Conservation (phyloP, 768 basidiomycete genomes). For the Strobilomyces confusus region DNA sequence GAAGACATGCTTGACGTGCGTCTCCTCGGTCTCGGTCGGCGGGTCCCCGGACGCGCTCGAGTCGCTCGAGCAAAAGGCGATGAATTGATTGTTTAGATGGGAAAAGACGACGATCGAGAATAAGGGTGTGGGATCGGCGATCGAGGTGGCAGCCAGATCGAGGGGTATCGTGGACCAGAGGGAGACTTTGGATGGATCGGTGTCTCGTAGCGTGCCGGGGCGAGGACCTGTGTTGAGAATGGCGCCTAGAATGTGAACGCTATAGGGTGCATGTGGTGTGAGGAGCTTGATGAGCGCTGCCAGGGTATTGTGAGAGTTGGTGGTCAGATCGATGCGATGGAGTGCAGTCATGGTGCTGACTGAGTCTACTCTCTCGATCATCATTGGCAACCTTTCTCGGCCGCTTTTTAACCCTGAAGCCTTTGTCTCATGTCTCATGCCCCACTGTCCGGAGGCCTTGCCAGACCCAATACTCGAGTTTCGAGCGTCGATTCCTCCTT, state of each 20-base stretch:
- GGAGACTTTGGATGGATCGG: slow-evolving; percentile 13
- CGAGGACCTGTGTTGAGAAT: slow-evolving; percentile 18
- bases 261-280: slow-evolving; percentile 10
- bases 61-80: slow-evolving; percentile 18
- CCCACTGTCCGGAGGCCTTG: no score
- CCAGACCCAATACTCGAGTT: no score
- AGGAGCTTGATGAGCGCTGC: slow-evolving; percentile 12
- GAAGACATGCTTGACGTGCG: slow-evolving; percentile 17
- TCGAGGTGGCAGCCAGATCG: not conserved
- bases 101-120: slow-evolving; percentile 22
- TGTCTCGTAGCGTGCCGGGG: slow-evolving; percentile 3
- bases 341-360: no score
- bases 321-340: slow-evolving; percentile 9
- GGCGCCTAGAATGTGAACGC: slow-evolving; percentile 14
- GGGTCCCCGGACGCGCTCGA: not conserved
- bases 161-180: slow-evolving; percentile 21
- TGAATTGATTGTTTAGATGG: slow-evolving; percentile 8
- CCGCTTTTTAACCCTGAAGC: no score
- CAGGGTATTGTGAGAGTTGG: not conserved
- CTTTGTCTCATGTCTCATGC: no score
- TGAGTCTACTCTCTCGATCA: no score
- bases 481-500: no score
- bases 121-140: not conserved
- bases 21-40: slow-evolving; percentile 6
- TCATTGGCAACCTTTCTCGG: no score